Base-by-base conservation (phyloP, 2,329 filamentous ascomycete species). In the Blastomyces silverae region DNA sequence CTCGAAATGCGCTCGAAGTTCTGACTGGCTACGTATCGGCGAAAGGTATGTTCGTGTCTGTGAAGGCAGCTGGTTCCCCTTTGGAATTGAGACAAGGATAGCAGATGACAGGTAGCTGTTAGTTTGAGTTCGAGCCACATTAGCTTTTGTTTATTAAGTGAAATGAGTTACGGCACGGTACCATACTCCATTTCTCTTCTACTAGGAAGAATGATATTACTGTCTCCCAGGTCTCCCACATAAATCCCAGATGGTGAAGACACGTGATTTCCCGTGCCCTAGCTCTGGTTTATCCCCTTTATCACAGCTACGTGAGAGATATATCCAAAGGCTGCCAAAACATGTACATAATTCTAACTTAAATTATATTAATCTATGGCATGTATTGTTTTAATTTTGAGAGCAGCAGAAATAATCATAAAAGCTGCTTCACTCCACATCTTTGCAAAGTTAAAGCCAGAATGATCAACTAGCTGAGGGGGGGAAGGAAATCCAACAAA, bases 81-180 rank as follows among this genome's bases (percentile, higher is more conserved):
- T 50, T 25, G 6, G 8, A 50, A 8, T 22, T 10, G 53, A 34
- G 31, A 34, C 28, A 55, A 13, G 50, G 52, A n/a, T 10, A 31
- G 52, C 3, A 34, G 28, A 34, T 34, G 25, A 28, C 8, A 20
- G 44, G 6, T 28, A 8, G 13, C 42, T 15, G 42, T 50, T 61
- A 50, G 34, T 61, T 61, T 13, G 25, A 61, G 58, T 50, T 58
- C 42, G 44, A 61, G 28, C 48, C 42, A 48, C 28, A 25, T 61
- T 22, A 50, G 13, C 22, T 34, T 31, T 15, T 7, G 11, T 42
- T 39, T 39, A 25, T 42, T 42, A 22, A 25, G 11, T 22, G 56
- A 25, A 15, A 58, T 58, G n/a, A 17, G 25, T 7, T 50, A 28
- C 42, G 25, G 20, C 15, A 48, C 31, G 44, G 42, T 34, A 37